These are phyloP conservation scores for Musa schizocarpa DNA, from an alignment of 176 grass and related monocot species.

Conservation along the genomic window DNA sequence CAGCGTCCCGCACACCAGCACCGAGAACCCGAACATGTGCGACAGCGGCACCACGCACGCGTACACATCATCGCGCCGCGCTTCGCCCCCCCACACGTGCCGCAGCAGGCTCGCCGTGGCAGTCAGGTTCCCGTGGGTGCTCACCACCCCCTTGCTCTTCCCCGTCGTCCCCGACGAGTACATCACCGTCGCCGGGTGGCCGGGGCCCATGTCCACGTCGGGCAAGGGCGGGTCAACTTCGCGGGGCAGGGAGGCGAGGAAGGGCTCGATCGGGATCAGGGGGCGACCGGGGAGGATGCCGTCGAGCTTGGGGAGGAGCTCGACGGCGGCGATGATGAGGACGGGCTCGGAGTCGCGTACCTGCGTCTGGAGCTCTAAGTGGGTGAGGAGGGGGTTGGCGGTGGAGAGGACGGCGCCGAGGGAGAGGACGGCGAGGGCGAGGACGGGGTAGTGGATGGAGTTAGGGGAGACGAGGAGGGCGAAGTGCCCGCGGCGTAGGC, in stretches of 20 bases:
- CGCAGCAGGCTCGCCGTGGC: conserved; percentile 21
- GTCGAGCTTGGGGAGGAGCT: conserved; percentile 25
- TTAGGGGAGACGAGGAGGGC: conserved; percentile 32
- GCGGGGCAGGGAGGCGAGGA: conserved; percentile 16
- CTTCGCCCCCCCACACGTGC: conserved; percentile 9
- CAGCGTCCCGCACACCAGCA: conserved; percentile 29
- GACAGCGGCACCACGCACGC: conserved; percentile 42
- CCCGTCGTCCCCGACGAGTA: conserved; percentile 61
- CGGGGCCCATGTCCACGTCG: neutral
- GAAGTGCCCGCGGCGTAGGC: conserved; percentile 27
- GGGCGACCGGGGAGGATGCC: neutral
- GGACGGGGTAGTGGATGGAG: conserved; percentile 32
- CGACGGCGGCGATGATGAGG: conserved; percentile 25
- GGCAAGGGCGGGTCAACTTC: neutral
- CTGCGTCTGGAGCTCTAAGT: conserved; percentile 26
- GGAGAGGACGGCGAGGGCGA: conserved; percentile 34
- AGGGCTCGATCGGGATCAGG: conserved; percentile 26
- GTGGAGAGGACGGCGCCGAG: conserved; percentile 38
- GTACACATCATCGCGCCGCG: conserved; percentile 25
- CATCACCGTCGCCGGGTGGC: conserved; percentile 13
- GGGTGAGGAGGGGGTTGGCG: conserved; percentile 36
- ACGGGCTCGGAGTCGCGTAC: conserved; percentile 21
- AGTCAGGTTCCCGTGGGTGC: conserved; percentile 32
- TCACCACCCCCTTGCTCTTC: conserved; percentile 50
- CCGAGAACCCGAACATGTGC: conserved; percentile 51